phyloP scores from a whole-genome alignment of 2,329 filamentous ascomycete species.

The Pleoardoris graminearum region DNA sequence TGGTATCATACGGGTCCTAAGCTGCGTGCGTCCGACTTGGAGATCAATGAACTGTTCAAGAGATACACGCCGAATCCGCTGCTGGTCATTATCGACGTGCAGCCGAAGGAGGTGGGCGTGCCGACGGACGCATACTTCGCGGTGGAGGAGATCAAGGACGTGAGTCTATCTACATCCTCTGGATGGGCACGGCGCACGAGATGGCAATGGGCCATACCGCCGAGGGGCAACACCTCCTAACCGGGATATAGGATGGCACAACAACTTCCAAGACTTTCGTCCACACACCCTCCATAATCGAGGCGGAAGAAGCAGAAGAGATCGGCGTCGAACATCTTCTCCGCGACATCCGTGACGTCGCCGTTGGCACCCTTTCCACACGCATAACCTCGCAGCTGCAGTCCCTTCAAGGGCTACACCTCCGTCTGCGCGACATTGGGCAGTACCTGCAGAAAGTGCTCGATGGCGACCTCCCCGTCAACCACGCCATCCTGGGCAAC shows the following conservation, averaged over 20 bases:
- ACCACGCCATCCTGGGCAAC: slow-evolving; percentile 95
- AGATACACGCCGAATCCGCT: slow-evolving; percentile 96
- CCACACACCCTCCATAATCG: slow-evolving; percentile 96
- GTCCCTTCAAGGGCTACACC: slow-evolving; percentile 92
- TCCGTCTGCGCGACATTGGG: slow-evolving; percentile 92
- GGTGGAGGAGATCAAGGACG: slow-evolving; percentile 99
- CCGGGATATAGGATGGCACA: slow-evolving; percentile 76
- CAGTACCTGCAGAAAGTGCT: slow-evolving; percentile 95
- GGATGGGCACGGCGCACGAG: not conserved
- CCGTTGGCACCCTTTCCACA: slow-evolving; percentile 93
- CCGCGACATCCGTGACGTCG: slow-evolving; percentile 96
- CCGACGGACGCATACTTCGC: slow-evolving; percentile 99
- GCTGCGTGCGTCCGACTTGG: slow-evolving; percentile 90
- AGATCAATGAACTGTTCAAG: slow-evolving; percentile 99
- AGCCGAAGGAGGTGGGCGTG: slow-evolving; percentile 96
- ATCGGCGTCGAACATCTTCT: slow-evolving; percentile 98
- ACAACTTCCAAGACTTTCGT: slow-evolving; percentile 97
- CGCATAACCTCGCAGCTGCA: slow-evolving; percentile 97
- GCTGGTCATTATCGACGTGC: slow-evolving; percentile 96
- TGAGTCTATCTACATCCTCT: slow-evolving; percentile 52
- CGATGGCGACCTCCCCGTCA: slow-evolving; percentile 88
- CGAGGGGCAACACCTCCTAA: no score
- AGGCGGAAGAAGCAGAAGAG: slow-evolving; percentile 98
- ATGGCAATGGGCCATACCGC: no score
- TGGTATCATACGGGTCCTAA: slow-evolving; percentile 99